These are phyloP conservation scores for Penicillium lividum DNA, from an alignment of 495 filamentous ascomycete species.

Conservation along the genomic window DNA sequence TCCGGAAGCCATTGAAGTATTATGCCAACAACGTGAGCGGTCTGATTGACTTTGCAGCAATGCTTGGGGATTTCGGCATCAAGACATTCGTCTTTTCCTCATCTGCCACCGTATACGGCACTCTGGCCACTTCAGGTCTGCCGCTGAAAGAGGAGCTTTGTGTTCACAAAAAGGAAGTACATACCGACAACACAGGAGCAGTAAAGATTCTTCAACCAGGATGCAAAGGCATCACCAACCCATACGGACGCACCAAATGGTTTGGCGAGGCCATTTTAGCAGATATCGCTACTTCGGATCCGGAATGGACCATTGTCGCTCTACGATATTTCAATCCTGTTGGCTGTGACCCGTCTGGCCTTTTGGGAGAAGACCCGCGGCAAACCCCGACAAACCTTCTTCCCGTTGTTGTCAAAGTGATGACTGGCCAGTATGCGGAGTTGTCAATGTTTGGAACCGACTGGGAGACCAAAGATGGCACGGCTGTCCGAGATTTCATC, in stretches of 20 bases:
- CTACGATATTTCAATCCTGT: conserved; percentile 71
- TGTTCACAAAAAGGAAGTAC: conserved; percentile 51
- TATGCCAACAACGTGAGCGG: conserved; percentile 68
- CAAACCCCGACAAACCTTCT: conserved; percentile 63
- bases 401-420: conserved; percentile 60
- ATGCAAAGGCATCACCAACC: conserved; percentile 59
- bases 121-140: conserved; percentile 50
- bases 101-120: conserved; percentile 66
- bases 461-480: conserved; percentile 65
- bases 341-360: conserved; percentile 63
- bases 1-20: conserved; percentile 58
- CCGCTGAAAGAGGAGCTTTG: conserved; percentile 62
- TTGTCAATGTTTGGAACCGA: conserved; percentile 64
- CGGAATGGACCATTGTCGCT: conserved; percentile 61
- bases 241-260: conserved; percentile 67
- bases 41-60: conserved; percentile 57
- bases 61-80: conserved; percentile 58
- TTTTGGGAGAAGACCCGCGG: conserved; percentile 66
- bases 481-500: conserved; percentile 59
- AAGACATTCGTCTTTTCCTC: conserved; percentile 68
- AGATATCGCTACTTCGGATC: conserved; percentile 58
- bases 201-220: conserved; percentile 39
- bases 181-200: conserved; percentile 32
- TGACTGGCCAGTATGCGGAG: conserved; percentile 53
- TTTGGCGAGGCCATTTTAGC: conserved; percentile 66